Base-by-base conservation (phyloP, 2,329 filamentous ascomycete genomes). In the Aureobasidium vineae region DNA sequence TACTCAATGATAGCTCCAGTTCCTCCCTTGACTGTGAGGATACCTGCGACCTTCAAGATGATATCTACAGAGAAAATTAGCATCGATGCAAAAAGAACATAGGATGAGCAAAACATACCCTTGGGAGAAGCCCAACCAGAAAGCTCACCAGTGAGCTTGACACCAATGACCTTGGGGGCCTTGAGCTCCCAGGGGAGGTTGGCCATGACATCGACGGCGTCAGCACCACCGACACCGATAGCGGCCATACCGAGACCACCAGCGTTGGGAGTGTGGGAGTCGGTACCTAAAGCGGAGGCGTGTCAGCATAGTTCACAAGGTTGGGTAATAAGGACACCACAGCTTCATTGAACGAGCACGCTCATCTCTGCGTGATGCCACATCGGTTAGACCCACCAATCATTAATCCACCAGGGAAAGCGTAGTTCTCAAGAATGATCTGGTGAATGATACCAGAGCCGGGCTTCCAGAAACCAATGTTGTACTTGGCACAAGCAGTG, bases 401-500 rank as follows among this genome's bases (percentile, higher is more conserved):
- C 5, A 41, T 6, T 3, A 41, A 15, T 1, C 13, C 15, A 86
- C 95, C 95, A 71, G 95, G 95, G 89, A 98, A 98, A 79, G 93
- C 93, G 80, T 98, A 98, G 86, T 98, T 98, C 84, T 99, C 95
- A 68, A 98, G 87, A 70, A 98, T 82, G 77, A 98, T 98, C 85
- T 98, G 95, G 84, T 99, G 95, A 75, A 99, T 99, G 79, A 98
- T 99, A 86, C 95, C 95, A 78, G 94, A 97, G 74, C 95, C 95
- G 71, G 95, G 95, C 80, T 87, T 92, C 95, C 95, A 99, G 89
- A 98, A 98, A 84, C 95, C 95, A 79, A 98, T 98, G 86, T 98
- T 94, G 86, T 98, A 99, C 85, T 98, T 99, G 77, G 93, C 93
- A 79, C 94, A 98, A 71, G 94, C 90, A 70, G 89, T 88, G 69